Evolutionary conservation across 169 alveolate genomes (phyloP), one percentile per base, ranked within the genome.

Genomic region (Cyclospora cayetanensis): DNA sequence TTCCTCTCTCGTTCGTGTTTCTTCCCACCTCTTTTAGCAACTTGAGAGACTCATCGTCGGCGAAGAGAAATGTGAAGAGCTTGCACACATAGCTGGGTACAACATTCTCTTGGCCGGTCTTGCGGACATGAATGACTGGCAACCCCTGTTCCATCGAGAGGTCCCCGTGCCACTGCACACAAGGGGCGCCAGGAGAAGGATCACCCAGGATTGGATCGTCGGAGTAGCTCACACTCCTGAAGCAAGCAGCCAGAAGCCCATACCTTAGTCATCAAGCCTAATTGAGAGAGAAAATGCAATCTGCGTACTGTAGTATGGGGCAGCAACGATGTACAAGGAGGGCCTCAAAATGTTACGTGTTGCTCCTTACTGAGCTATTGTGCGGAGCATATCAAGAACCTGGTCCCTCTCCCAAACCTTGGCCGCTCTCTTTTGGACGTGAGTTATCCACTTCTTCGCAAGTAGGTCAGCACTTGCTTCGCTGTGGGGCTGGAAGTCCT

Each of bases 31-130:
- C 80, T 41, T 87, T 87, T 18, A 87, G 92, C 46, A 87, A 60
- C 87, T 87, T 87, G 35, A 87, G 92, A 22, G 92, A 87, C 20
- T 79, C 92, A 29, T 87, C 92, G 79, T 87, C 92, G 27, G 92
- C 92, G 55, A 87, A 87, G 20, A 87, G 92, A 46, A 87, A 87
- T 27, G 92, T 60, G 41, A 87, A 29, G 27, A 87, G 87, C 31
- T 79, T 79, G 65, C 87, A 87, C 15, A 87, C 87, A 46, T 87
- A 87, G 29, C 79, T 87, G 22, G 92, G 82, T 2, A 79, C 66
- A 1, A 76, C 52, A 15, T 11, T 53, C 7, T 79, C 77, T 4
- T 87, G 55, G 31, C 63, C 60, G 4, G 53, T 79, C n/a, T 85
- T 85, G 50, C 53, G 86, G 27, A 87, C 82, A 15, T 46, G 79